Base-by-base conservation (phyloP, 1,284 basidiomycete genomes). In the Taiwanofungus camphoratus region DNA sequence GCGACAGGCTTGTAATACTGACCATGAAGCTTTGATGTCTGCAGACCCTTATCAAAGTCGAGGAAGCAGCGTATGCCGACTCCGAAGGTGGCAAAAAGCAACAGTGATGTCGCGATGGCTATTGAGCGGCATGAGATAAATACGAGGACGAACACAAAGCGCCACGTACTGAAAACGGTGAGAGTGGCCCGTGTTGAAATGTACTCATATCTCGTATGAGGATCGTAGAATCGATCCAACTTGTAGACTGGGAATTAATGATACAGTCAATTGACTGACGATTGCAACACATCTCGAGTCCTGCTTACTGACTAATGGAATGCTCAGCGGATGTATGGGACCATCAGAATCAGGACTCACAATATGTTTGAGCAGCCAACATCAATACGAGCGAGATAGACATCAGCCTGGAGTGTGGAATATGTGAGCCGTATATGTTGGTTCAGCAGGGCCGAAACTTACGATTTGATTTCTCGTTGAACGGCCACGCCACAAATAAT, bases 391-490 rank as follows among this genome's bases (percentile, higher is more conserved):
- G 67, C 9, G 80, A 84, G 23, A 76, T 59, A 0, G 70, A 66
- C 86, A 89, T 88, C 40, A 87, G 62, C 73, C 82, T 82, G 44
- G 0, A 15, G n/a, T n/a, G n/a, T n/a, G n/a, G n/a, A 32, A 2
- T 13, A 39, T 13, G 19, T 18, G 16, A 39, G 13, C 15, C 8
- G 16, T 12, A 29, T n/a, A 24, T 32, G 4, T 34, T 13, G 36
- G 16, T 21, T 5, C 4, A 19, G 16, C 23, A 1, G 4, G n/a
- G 6, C 5, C 18, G 3, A n/a, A 18, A 61, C 71, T 23, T 49
- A 85, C 87, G 75, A 83, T 61, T 81, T 88, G 49, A 90, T 79
- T 65, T 91, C 88, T 43, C 81, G 70, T 54, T 85, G 77, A 4
- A 89, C 79, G 2, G 89, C 85, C 34, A 79, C 53, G 18, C 76